Evolutionary conservation across 768 basidiomycete genomes (phyloP).

Genomic region (Artomyces pyxidatus): DNA sequence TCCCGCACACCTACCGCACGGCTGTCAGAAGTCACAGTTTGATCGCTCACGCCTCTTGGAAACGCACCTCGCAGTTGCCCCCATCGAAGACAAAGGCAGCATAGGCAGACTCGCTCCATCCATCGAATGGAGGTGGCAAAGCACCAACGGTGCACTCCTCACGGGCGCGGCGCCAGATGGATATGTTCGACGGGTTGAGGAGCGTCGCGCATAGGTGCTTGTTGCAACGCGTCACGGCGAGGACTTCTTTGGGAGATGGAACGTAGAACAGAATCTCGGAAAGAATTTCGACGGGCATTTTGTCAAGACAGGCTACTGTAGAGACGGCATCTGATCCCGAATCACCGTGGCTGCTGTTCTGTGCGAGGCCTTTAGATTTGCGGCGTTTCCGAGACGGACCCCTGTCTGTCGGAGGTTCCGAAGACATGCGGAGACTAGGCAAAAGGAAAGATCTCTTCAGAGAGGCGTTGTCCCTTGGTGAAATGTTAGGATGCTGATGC

Average conservation of each 20-base stretch:
- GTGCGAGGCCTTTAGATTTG: no score
- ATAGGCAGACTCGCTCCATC: constrained; percentile 48
- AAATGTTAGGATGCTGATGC: no score
- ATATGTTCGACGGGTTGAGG: constrained; percentile 34
- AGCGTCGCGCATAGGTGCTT: constrained; percentile 46
- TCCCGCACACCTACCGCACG: constrained; percentile 14
- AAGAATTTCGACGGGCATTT: constrained; percentile 54
- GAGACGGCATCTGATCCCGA: no score
- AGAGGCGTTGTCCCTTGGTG: no score
- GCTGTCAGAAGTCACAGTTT: neutral
- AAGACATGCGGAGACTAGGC: no score
- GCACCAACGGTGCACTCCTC: constrained; percentile 24
- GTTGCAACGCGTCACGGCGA: constrained; percentile 52
- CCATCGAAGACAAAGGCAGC: constrained; percentile 58
- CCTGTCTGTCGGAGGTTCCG: no score
- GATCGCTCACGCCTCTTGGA: no score
- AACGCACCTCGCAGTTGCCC: constrained; percentile 46
- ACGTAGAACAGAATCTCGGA: constrained; percentile 52
- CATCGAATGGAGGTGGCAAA: constrained; percentile 35
- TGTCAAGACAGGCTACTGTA: constrained; percentile 10
- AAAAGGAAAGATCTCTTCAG: no score
- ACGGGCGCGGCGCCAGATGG: constrained; percentile 55
- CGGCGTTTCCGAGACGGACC: no score
- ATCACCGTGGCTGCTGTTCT: no score
- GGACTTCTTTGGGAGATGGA: constrained; percentile 44